Evolutionary conservation across 2,329 filamentous ascomycete species (phyloP), one percentile per base, ranked within the genome.

Genomic region (Alternaria panax): DNA sequence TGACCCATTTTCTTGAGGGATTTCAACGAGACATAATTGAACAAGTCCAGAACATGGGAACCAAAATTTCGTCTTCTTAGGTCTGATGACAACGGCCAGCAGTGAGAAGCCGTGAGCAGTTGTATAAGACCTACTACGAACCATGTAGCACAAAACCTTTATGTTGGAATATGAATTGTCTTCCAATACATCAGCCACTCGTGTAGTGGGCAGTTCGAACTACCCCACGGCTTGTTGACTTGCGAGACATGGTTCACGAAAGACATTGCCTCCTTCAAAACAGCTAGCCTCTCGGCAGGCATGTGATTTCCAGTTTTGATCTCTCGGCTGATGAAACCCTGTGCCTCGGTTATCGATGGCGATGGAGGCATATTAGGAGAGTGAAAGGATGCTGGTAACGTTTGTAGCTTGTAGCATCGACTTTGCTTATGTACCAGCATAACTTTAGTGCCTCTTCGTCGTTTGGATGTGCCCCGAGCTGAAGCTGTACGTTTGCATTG

Each of bases 11-110:
- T 34, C 27, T 63, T 66, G 18, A 71, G 25, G 2, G 68, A 69
- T 8, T 59, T 61, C 30, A 58, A 62, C 4, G 67, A 67, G 11
- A 71, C 63, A 25, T 68, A 64, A 36, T 68, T 68, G 57, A 68
- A 68, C 41, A 63, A 68, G 24, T 68, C 65, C 16, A 68, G 27
- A 1, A 66, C 65, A 50, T 68, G 54, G 12, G 63, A 59, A 2
- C 28, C 28, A 30, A 30, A 11, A 11, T 30, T 4, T 8, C 28
- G 28, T 30, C 28, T 11, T 30, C 12, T 30, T 11, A 30, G 12
- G 28, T 30, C 28, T 30, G 5, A 30, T 5, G 12, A 11, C 2
- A 30, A 4, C 28, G 1, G 28, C 12, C 28, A 30, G 28, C 28
- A 11, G 28, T 30, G 28, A 30, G 28, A 30, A 30, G 9, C 5